Conservation (phyloP, 768 basidiomycete species). For the Mycena alexandri region DNA sequence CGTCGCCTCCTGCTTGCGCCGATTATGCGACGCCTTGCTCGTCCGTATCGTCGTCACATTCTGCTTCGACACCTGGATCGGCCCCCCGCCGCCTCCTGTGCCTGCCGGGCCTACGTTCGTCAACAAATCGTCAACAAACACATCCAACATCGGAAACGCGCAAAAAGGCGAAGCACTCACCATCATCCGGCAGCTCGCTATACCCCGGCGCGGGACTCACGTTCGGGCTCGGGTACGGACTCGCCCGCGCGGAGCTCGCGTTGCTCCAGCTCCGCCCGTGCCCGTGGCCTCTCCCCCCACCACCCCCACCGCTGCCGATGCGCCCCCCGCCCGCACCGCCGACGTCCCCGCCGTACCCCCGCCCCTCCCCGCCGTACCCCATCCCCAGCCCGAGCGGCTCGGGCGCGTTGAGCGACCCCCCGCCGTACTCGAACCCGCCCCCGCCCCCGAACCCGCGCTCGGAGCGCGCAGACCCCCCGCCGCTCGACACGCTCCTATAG, state of each 20-base stretch:
- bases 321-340: no score
- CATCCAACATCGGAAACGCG: no score
- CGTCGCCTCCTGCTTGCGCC: conserved; percentile 88
- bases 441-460: conserved; percentile 9
- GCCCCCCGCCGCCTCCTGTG: background rate
- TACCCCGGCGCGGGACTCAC: conserved; percentile 71
- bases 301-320: no score
- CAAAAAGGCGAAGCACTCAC: background rate
- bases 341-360: no score
- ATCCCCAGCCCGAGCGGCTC: no score
- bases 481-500: conserved; percentile 31
- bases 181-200: conserved; percentile 58
- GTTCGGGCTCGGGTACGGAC: conserved; percentile 78
- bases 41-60: conserved; percentile 94
- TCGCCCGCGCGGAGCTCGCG: conserved; percentile 56
- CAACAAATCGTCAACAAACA: no score
- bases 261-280: conserved; percentile 44
- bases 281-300: no score
- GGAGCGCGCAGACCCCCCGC: conserved; percentile 23
- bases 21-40: conserved; percentile 84
- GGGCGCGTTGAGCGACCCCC: conserved; percentile 29
- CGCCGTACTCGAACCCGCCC: conserved; percentile 20
- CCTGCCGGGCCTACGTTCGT: no score
- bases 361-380: no score
- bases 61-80: conserved; percentile 64